phyloP scores from a whole-genome alignment of 495 filamentous ascomycete species.

The Tuber indicum region DNA sequence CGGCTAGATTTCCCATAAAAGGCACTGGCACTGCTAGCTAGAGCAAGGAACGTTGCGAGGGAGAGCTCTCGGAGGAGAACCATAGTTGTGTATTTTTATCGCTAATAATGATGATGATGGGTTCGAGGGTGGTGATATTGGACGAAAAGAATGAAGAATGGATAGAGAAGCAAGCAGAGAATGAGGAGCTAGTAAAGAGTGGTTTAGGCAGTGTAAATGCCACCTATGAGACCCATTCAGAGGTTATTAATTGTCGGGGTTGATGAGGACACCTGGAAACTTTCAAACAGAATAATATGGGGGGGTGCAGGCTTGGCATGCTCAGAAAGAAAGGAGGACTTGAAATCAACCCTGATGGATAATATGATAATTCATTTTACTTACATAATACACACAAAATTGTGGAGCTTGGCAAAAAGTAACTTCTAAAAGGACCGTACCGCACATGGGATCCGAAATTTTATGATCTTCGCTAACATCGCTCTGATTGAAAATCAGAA shows the following conservation, averaged over 20 bases:
- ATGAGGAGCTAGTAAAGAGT: neutral
- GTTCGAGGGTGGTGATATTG: neutral
- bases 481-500: too few relatives aligned
- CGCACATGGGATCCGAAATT: too few relatives aligned
- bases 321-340: neutral
- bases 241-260: neutral
- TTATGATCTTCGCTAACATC: too few relatives aligned
- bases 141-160: neutral
- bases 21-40: constrained; percentile 59
- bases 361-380: too few relatives aligned
- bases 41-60: constrained; percentile 50
- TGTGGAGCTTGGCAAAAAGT: too few relatives aligned
- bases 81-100: constrained; percentile 22
- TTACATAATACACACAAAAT: too few relatives aligned
- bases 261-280: neutral
- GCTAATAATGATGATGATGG: neutral
- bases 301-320: neutral
- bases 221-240: neutral
- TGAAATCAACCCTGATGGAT: too few relatives aligned
- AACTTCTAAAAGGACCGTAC: too few relatives aligned
- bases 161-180: neutral
- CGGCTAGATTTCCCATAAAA: constrained; percentile 82
- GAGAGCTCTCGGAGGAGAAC: constrained; percentile 34
- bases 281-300: neutral
- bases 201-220: neutral